A percentile compares a stretch with the other conserved stretches of the same genome.
phyloP scores from a whole-genome alignment of 306 rosid species.

The Hippophae tibetana region DNA sequence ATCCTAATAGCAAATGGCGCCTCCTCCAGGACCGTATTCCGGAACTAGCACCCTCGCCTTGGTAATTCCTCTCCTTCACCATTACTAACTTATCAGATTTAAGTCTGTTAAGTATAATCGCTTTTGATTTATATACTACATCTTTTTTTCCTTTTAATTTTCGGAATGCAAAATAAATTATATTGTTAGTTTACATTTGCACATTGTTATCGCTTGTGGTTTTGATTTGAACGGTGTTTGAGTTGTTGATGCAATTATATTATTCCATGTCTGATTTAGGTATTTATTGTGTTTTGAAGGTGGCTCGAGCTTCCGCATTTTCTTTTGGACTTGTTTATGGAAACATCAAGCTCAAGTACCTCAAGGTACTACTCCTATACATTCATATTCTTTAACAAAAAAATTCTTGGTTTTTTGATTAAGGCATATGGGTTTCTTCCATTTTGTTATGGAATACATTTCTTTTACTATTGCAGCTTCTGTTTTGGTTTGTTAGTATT shows the following conservation, averaged over 20 bases:
- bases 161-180: no score
- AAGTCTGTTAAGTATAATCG: background rate
- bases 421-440: background rate
- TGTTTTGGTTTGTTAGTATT: no score
- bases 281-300: slow-evolving; percentile 27
- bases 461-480: no score
- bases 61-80: slow-evolving; percentile 25
- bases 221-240: background rate
- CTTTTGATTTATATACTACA: no score
- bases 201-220: no score
- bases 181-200: no score
- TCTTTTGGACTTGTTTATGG: slow-evolving; percentile 82
- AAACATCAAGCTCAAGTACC: slow-evolving; percentile 65
- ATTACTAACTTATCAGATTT: background rate
- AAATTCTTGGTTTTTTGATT: background rate
- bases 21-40: slow-evolving; percentile 83
- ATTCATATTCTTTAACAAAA: background rate
- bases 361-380: slow-evolving; percentile 44
- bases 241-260: background rate
- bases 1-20: slow-evolving; percentile 35
- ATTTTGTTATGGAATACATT: no score
- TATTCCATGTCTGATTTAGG: background rate
- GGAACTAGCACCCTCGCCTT: slow-evolving; percentile 87
- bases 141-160: background rate
- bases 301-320: slow-evolving; percentile 85